Base-by-base conservation (phyloP, 2,329 filamentous ascomycete species). In the Arachnopeziza araneosa region DNA sequence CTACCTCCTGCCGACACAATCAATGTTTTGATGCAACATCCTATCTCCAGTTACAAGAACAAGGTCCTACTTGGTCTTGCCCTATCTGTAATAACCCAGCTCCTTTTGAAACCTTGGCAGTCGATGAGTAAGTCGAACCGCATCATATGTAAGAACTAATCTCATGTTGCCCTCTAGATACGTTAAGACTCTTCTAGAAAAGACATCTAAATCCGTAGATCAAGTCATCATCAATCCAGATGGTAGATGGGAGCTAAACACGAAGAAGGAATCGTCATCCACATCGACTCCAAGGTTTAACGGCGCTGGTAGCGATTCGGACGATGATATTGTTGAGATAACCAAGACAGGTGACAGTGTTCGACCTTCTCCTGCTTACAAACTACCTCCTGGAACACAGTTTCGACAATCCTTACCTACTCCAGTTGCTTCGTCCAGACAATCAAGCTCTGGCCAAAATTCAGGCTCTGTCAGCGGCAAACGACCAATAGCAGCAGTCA, bases 51-150 rank as follows among this genome's bases (percentile, higher is more conserved):
- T 77, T 99, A 26, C 93, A 98, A 72, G 92, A 98, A 72, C 95
- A 99, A 77, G 93, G 91, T 0, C 95, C 95, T 0, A 96, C 95
- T 21, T 99, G 95, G 95, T 81, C 86, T n/a, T 99, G 95, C 70
- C 95, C 95, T 0, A 88, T 97, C 23, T 99, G 95, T 78, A 93
- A 88, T 74, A 96, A 93, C 70, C 76, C 84, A 0, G 87, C 92
- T 1, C 85, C 87, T 0, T 99, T 91, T 73, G 89, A 93, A 55
- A 86, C 84, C 54, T 77, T 99, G 24, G 91, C 91, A 12, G 85
- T 98, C 30, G 95, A 99, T 67, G 89, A 95, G 84, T 95, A 79
- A 75, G 85, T 77, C 52, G 48, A 49, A 24, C 24, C 32, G 30
- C 51, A 24, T 8, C 51, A 30, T 62, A 60, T 68, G 17, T 12